Conservation (phyloP, 805 yeast genomes). For the Monosporozyma siamensis region DNA sequence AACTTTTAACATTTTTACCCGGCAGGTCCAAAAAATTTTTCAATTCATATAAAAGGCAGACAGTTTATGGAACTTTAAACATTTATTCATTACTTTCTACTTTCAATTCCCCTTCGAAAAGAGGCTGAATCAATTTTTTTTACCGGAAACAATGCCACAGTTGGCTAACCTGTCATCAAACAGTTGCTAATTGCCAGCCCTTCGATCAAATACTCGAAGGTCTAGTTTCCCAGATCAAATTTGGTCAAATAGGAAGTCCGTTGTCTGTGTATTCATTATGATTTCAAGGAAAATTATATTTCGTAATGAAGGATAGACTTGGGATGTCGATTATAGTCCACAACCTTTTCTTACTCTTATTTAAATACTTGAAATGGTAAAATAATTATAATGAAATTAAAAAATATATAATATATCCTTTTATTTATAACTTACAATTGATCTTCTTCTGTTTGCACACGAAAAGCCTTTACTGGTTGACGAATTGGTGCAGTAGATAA, state of each 20-base stretch:
- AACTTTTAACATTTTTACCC: no score
- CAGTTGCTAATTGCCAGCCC: slow-evolving; percentile 34
- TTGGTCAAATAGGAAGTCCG: slow-evolving; percentile 32
- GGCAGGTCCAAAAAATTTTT: no score
- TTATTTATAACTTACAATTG: neutral
- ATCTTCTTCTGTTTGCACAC: slow-evolving; percentile 5
- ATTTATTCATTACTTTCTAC: no score
- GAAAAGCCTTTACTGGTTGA: slow-evolving; percentile 36
- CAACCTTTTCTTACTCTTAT: slow-evolving; percentile 13
- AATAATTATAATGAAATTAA: neutral
- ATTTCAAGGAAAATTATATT: slow-evolving; percentile 3
- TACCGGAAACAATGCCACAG: slow-evolving; percentile 34
- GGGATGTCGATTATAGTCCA: slow-evolving; percentile 34
- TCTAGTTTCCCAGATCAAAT: slow-evolving; percentile 31
- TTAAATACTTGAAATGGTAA: neutral
- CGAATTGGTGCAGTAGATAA: slow-evolving; percentile 54
- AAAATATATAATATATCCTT: neutral
- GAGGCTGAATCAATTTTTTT: slow-evolving; percentile 29
- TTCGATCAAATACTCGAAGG: slow-evolving; percentile 25
- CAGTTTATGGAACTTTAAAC: no score
- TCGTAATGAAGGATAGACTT: slow-evolving; percentile 24
- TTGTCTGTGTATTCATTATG: slow-evolving; percentile 23
- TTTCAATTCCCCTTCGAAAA: slow-evolving; percentile 12
- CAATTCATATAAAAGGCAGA: no score
- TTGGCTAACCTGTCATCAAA: slow-evolving; percentile 29